Evolutionary conservation across 208 protist genomes (phyloP), one percentile per base, ranked within the genome.

Genomic region (Leptomonas seymouri): DNA sequence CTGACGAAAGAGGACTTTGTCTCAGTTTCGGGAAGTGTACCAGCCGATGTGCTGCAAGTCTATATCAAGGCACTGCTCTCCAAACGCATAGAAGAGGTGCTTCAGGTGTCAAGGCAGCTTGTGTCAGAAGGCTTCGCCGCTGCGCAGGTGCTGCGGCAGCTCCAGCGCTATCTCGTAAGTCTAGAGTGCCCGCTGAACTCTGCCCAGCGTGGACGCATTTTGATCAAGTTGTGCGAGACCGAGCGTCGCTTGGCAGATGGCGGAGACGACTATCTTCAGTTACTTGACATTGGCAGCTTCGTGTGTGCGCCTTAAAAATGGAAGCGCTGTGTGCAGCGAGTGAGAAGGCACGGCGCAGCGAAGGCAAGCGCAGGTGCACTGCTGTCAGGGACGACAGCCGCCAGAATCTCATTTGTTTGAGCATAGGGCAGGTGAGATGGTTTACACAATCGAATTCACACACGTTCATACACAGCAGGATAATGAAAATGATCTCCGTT

Each of bases 181-280:
- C 1, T 42, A 8, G 68, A 27, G 44, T 97, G 92, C 64, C 53
- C 80, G 34, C 55, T 94, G 20, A 86, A 81, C 73, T 92, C 92
- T 0, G 74, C 75, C 14, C 76, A 90, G 74, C 80, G 85, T 11
- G 81, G 82, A 0, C 69, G 72, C 20, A 69, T 89, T 23, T 70
- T 84, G 57, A 67, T 97, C 1, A 93, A 95, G 74, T 53, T 95
- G 62, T 94, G 89, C 61, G 64, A 95, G 49, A 83, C 87, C 18
- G 93, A 97, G 68, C 83, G 82, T 56, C 81, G 89, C 3, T 55
- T 97, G 18, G 72, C 81, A 14, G 93, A 95, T 48, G 87, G 93
- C 45, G 86, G 86, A 16, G 85, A 95, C 58, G 93, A 97, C 42
- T 89, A 87, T 67, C 65, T 97, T 25, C 93, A 97, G 71, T 81